Conservation (phyloP, 805 yeast species). For the Candida palmyrensis region DNA sequence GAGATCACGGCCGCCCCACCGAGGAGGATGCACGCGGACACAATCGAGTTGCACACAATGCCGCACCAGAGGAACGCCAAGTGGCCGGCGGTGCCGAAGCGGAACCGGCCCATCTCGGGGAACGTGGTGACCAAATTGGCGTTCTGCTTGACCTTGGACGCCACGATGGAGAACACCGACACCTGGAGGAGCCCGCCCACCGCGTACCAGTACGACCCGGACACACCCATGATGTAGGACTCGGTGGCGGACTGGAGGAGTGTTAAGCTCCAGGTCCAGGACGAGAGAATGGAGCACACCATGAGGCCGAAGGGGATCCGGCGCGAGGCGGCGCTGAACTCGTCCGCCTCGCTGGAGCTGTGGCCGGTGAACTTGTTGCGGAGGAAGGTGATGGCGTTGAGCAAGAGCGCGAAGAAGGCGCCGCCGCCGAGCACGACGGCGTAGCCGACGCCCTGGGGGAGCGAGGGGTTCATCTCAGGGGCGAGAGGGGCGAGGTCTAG, state of each 20-base stretch:
- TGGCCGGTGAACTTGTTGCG: slow-evolving; percentile 10
- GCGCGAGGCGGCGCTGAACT: slow-evolving; percentile 13
- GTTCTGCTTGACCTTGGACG: slow-evolving; percentile 25
- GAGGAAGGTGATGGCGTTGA: slow-evolving; percentile 11
- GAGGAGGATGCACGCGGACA: slow-evolving; percentile 15
- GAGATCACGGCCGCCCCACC: slow-evolving; percentile 14
- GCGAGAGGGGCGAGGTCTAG: slow-evolving; percentile 8
- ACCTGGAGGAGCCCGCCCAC: slow-evolving; percentile 22
- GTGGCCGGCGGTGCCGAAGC: slow-evolving; percentile 25
- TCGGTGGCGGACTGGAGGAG: slow-evolving; percentile 18
- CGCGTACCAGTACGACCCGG: slow-evolving; percentile 21
- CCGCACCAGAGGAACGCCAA: slow-evolving; percentile 19
- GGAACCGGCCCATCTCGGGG: slow-evolving; percentile 19
- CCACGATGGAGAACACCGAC: slow-evolving; percentile 29
- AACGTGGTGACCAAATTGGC: slow-evolving; percentile 31
- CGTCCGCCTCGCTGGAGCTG: slow-evolving; percentile 12
- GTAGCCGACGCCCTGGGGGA: slow-evolving; percentile 14
- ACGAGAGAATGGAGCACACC: slow-evolving; percentile 15
- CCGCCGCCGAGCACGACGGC: slow-evolving; percentile 13
- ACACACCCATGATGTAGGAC: slow-evolving; percentile 16
- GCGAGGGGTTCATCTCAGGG: slow-evolving; percentile 9
- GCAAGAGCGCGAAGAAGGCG: slow-evolving; percentile 13
- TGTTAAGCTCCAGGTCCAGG: slow-evolving; percentile 25
- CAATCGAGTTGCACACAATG: slow-evolving; percentile 17
- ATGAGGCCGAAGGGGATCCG: slow-evolving; percentile 14